Percentiles rank a stretch among this genome's conserved stretches.
These are phyloP conservation scores for Firmiana major DNA, from an alignment of 345 rosid genomes.

Conservation along the genomic window DNA sequence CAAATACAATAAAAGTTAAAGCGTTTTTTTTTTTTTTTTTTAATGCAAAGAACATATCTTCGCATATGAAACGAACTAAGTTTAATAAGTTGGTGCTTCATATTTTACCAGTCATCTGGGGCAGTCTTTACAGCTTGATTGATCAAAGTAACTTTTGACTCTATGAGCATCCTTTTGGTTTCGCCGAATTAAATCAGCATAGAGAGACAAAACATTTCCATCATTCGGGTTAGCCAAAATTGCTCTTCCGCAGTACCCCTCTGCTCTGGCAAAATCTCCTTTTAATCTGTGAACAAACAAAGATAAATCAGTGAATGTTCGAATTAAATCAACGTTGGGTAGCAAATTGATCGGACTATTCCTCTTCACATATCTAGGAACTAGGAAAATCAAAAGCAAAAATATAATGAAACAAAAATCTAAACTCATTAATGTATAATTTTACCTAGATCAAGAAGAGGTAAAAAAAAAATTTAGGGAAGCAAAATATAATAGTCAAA, in stretches of 20 bases:
- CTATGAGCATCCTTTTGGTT: constrained; percentile 60
- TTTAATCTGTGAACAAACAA: constrained; percentile 43
- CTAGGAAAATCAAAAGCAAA: too few relatives aligned
- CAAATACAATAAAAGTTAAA: background rate
- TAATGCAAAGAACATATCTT: too few relatives aligned
- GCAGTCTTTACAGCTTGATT: constrained; percentile 73
- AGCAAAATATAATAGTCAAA: too few relatives aligned
- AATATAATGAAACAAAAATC: too few relatives aligned
- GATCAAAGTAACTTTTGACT: constrained; percentile 70
- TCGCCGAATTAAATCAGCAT: constrained; percentile 76
- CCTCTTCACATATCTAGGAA: too few relatives aligned
- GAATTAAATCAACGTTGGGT: too few relatives aligned
- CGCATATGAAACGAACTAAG: background rate
- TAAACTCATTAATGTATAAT: too few relatives aligned
- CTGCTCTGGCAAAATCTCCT: constrained; percentile 60
- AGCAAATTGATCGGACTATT: too few relatives aligned
- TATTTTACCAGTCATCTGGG: constrained; percentile 72
- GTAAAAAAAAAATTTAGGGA: too few relatives aligned
- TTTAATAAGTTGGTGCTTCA: background rate
- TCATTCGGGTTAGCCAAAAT: constrained; percentile 57
- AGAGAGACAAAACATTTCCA: constrained; percentile 70
- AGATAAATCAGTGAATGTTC: background rate
- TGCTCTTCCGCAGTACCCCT: constrained; percentile 84
- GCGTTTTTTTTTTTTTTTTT: too few relatives aligned
- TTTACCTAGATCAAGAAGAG: too few relatives aligned